Conservation (phyloP, 805 yeast genomes). For the Nadsonia fulvescens region DNA sequence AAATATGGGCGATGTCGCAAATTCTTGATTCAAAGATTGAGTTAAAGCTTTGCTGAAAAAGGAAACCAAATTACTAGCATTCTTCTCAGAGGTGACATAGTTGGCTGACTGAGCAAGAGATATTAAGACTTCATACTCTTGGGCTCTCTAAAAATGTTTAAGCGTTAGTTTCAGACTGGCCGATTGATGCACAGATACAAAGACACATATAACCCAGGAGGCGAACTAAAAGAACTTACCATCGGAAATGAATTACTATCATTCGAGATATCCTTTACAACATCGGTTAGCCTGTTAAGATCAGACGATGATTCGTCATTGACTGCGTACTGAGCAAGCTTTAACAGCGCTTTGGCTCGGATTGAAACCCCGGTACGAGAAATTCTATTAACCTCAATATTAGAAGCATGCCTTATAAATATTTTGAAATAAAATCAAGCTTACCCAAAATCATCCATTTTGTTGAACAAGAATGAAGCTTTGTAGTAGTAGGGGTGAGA, state of each 20-base stretch:
- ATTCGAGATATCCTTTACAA: conserved; percentile 13
- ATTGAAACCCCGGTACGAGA: conserved; percentile 18
- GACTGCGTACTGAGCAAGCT: conserved; percentile 20
- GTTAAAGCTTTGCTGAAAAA: conserved; percentile 29
- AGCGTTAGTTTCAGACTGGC: neutral
- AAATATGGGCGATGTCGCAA: conserved; percentile 15
- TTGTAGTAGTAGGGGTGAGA: too few relatives aligned
- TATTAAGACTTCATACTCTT: conserved; percentile 33
- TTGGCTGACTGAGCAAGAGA: conserved; percentile 35
- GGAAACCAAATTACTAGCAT: conserved; percentile 26
- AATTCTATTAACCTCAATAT: conserved; percentile 13
- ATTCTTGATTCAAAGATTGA: conserved; percentile 27
- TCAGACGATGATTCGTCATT: conserved; percentile 10
- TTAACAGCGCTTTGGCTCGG: conserved; percentile 22
- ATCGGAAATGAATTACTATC: too few relatives aligned
- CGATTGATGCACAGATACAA: neutral
- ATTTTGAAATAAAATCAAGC: conserved; percentile 1
- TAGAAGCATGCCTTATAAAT: neutral
- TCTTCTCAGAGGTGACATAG: conserved; percentile 19
- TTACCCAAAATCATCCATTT: conserved; percentile 11
- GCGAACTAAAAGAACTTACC: conserved; percentile 9
- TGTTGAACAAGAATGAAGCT: too few relatives aligned
- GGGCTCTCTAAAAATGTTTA: too few relatives aligned
- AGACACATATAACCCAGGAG: neutral
- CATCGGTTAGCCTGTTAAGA: conserved; percentile 11